Evolutionary conservation across 2,329 filamentous ascomycete species (phyloP).

Genomic region (Daldinia eschscholtzii): DNA sequence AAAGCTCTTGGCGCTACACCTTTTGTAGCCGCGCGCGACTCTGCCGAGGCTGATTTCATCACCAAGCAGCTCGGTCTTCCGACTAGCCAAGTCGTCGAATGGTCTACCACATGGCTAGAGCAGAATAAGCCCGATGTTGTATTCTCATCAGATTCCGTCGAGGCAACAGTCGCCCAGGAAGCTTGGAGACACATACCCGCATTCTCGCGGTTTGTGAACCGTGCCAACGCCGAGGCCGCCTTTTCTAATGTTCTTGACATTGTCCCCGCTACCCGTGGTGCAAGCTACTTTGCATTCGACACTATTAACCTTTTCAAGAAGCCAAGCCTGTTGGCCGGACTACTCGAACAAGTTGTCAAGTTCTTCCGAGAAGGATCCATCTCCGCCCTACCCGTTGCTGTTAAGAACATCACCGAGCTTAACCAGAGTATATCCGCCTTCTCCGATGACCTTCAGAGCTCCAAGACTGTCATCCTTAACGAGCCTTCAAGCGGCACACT

Average conservation of each 20-base stretch:
- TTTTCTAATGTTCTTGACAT: conserved; percentile 42
- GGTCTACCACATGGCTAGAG: conserved; percentile 20
- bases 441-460: conserved; percentile 26
- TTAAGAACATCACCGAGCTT: conserved; percentile 36
- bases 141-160: conserved; percentile 36
- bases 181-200: conserved; percentile 41
- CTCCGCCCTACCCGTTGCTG: conserved; percentile 14
- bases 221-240: conserved; percentile 43
- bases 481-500: conserved; percentile 6
- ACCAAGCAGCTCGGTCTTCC: conserved; percentile 27
- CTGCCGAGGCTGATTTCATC: conserved; percentile 28
- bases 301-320: conserved; percentile 43
- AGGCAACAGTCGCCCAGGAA: conserved; percentile 30
- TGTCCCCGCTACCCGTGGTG: conserved; percentile 45
- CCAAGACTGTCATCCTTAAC: conserved; percentile 11
- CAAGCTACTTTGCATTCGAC: conserved; percentile 47
- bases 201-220: conserved; percentile 44
- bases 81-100: conserved; percentile 25
- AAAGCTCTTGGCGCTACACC: conserved; percentile 36
- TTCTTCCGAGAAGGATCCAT: conserved; percentile 19
- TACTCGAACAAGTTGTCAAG: conserved; percentile 24
- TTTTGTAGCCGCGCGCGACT: conserved; percentile 34
- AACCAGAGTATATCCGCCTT: conserved; percentile 41
- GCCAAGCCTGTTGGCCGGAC: conserved; percentile 28
- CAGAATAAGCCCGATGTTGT: conserved; percentile 40